These are phyloP conservation scores for Podospora pseudocomata DNA, from an alignment of 495 filamentous ascomycete species.

Conservation along the genomic window DNA sequence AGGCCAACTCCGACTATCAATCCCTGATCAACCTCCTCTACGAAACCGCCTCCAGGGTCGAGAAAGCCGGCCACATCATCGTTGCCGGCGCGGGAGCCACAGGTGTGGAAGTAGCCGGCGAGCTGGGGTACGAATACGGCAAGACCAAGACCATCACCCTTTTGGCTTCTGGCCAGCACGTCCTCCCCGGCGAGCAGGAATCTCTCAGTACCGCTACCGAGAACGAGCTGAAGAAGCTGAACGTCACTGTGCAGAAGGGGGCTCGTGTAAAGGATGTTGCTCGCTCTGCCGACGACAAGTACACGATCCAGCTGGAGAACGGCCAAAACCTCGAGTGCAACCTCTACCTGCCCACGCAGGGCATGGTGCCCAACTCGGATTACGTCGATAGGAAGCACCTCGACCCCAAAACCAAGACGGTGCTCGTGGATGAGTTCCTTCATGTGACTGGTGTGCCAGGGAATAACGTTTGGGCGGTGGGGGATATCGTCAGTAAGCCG, in stretches of 20 bases:
- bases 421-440: slow-evolving; percentile 55
- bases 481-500: slow-evolving; percentile 49
- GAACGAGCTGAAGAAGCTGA: slow-evolving; percentile 48
- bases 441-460: slow-evolving; percentile 38
- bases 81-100: slow-evolving; percentile 45
- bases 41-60: slow-evolving; percentile 28
- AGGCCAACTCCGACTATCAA: slow-evolving; percentile 39
- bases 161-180: slow-evolving; percentile 37
- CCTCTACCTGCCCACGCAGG: slow-evolving; percentile 61
- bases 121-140: slow-evolving; percentile 45
- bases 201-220: slow-evolving; percentile 30
- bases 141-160: slow-evolving; percentile 49
- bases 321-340: slow-evolving; percentile 49
- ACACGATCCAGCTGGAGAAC: slow-evolving; percentile 29
- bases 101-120: slow-evolving; percentile 42
- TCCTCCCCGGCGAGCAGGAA: slow-evolving; percentile 40
- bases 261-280: slow-evolving; percentile 32
- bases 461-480: slow-evolving; percentile 50
- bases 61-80: slow-evolving; percentile 40
- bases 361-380: slow-evolving; percentile 56
- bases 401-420: slow-evolving; percentile 44
- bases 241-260: slow-evolving; percentile 45
- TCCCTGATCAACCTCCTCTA: slow-evolving; percentile 28
- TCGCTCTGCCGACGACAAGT: slow-evolving; percentile 29
- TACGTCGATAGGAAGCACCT: slow-evolving; percentile 54